Evolutionary conservation across 306 rosid genomes (phyloP), one percentile per base, ranked within the genome.

Genomic region (Inga laurina): DNA sequence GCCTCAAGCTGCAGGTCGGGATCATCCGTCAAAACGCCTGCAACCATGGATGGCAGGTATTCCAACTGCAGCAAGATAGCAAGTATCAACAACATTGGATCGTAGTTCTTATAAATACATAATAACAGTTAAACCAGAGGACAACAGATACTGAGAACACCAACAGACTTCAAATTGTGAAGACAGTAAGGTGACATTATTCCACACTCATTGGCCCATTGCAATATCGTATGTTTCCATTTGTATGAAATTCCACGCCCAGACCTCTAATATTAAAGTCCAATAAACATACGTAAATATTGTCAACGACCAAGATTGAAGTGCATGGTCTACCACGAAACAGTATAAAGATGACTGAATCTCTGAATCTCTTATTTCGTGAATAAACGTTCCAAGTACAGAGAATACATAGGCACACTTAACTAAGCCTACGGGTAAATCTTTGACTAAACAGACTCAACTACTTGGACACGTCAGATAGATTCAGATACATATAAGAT

Each of bases 21-120:
- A 72, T 94, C 99, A 76, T 92, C 98, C 57, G 93, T 81, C 94
- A 93, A 91, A 82, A 94, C 97, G 79, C 97, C 95, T 6, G 95
- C 86, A 88, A 97, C 97, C 99, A 97, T 94, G 39, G 97, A 62
- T 1, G 99, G 99, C 39, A 97, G 90, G 86, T 90, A 91, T 79
- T 97, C 99, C 84, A 97, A 86, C 99, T 97, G 95, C 91, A 90
- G 61, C 83, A 7, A 76, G 66, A 72, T 4, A 57, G 22, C 21
- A 19, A 22, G 24, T n/a, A 64, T 61, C 59, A 83, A 27, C 19
- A 22, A 37, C 76, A 54, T 56, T 19, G 22, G 27, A 34, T 22
- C 14, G 21, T 8, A 46, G 48, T 48, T 79, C 21, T 12, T 35
- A 59, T 34, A 78, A 73, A 34, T 59, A 46, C 30, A 69, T 13